Base-by-base conservation (phyloP, 2,329 filamentous ascomycete genomes). In the Trichophyton benhamiae region DNA sequence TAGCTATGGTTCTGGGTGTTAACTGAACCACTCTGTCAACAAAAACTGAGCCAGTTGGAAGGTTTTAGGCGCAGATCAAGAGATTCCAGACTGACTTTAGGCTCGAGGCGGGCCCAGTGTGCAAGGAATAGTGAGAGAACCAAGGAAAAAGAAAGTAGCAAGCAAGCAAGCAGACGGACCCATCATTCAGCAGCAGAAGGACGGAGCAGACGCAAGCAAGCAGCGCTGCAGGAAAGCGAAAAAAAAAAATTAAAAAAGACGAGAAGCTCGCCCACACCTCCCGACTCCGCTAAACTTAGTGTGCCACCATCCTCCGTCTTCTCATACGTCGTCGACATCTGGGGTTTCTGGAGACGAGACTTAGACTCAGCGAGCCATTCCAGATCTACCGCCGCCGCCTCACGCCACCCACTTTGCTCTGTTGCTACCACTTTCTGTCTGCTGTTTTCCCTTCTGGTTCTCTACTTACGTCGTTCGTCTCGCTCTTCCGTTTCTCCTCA, bases 81-180 rank as follows among this genome's bases (percentile, higher is more conserved):
- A 58, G 55, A 58, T 58, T 58, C 55, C 55, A 58, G 55, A 58
- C 55, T 58, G 55, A 44, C 55, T 58, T 58, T 58, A 58, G 55
- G 55, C 55, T 58, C 55, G 41, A 58, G 33, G 41, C 55, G 55
- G 55, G 33, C 55, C 55, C 55, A 58, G 36, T 20, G 55, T 58
- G 41, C 55, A 58, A 42, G 55, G 55, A 44, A 58, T 36, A 44
- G 55, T 17, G 41, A 58, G 36, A 38, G 41, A 58, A 44, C 33
- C 33, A 58, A 58, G 30, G 41, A 44, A 58, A 58, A 58, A 44
- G 55, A 42, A 58, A 58, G 46, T 22, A 30, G 46, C 20, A 15
- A 20, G 33, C 33, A 17, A 44, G 41, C 36, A 25, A 38, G 15
- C 55, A 53, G 49, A 53, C 22, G 27, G 49, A 55, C 49, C 22